Conservation (phyloP, 2,329 filamentous ascomycete genomes). For the Aspergillus pseudoviridinutans region DNA sequence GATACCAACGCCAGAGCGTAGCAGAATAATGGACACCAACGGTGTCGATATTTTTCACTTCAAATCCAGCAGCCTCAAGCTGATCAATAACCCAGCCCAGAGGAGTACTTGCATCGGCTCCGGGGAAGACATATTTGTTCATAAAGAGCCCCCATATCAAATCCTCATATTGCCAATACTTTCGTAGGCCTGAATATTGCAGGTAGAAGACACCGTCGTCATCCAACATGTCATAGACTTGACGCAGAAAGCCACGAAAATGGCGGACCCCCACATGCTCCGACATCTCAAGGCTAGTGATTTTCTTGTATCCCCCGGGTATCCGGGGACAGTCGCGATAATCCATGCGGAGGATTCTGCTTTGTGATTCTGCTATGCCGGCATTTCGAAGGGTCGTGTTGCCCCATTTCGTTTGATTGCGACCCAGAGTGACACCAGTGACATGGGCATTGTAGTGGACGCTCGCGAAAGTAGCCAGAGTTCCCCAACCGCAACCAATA, state of each 20-base stretch:
- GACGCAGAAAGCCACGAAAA: too few species aligned
- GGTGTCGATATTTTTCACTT: too few species aligned
- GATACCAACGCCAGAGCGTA: too few species aligned
- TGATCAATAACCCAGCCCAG: too few species aligned
- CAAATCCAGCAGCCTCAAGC: too few species aligned
- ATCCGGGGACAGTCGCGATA: conserved; percentile 84
- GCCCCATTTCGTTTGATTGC: conserved; percentile 84
- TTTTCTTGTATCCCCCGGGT: conserved; percentile 15
- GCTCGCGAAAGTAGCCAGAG: conserved; percentile 78
- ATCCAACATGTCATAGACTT: too few species aligned
- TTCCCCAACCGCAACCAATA: conserved; percentile 91
- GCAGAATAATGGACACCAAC: too few species aligned
- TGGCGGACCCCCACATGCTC: too few species aligned
- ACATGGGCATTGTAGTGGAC: conserved; percentile 69
- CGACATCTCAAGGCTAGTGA: too few species aligned
- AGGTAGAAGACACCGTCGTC: too few species aligned
- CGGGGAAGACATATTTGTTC: conserved; percentile 89
- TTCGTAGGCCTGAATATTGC: too few species aligned
- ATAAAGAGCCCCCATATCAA: conserved; percentile 90
- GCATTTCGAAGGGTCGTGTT: conserved; percentile 74
- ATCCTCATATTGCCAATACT: conserved; percentile 81
- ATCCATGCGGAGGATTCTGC: conserved; percentile 83
- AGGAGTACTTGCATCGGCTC: too few species aligned
- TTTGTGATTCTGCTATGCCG: conserved; percentile 74
- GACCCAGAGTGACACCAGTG: conserved; percentile 76